Evolutionary conservation across 345 rosid genomes (phyloP), one percentile per base, ranked within the genome.

Genomic region (Hibiscus tridactylites): DNA sequence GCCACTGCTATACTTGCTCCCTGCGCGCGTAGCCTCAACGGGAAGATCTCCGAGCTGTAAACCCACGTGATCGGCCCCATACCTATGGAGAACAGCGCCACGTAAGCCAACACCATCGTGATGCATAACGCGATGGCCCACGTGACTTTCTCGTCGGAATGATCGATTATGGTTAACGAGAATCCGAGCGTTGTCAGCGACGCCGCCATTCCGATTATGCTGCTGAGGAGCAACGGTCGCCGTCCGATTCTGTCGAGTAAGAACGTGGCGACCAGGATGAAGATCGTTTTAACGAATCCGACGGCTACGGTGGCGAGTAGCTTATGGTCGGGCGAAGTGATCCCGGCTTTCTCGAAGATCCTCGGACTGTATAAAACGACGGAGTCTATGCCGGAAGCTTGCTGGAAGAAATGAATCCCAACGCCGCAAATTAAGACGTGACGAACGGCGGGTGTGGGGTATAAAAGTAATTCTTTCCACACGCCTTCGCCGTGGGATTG

Each of bases 31-130:
- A 96, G 81, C 77, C 85, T 69, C 73, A 96, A 75, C 2, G 99
- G 98, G 63, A 96, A 87, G 31, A 96, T 89, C 87, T 96, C 99
- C 0, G 97, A 81, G 78, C 91, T 89, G 44, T 91, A 96, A 0
- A 96, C 98, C 98, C 98, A 96, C 1, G 96, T 68, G 42, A 92
- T 86, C 2, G 98, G 99, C 3, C 99, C 99, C 78, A 90, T 75
- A 60, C 99, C 99, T 2, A 96, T 92, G 1, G 99, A 96, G 77
- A 96, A 96, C 65, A 75, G 50, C 2, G 87, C 91, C 19, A 96
- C 99, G 64, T 75, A 89, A 5, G 87, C 76, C 66, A 96, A 65
- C 3, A 90, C 88, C 16, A 85, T 83, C 0, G 86, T 8, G 60
- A 92, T 83, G 57, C 89, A 72, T 31, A 92, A 0, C 0, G 62